These are phyloP conservation scores for Diaporthe sp. DNA, from an alignment of 2,329 filamentous ascomycete species.

Conservation along the genomic window DNA sequence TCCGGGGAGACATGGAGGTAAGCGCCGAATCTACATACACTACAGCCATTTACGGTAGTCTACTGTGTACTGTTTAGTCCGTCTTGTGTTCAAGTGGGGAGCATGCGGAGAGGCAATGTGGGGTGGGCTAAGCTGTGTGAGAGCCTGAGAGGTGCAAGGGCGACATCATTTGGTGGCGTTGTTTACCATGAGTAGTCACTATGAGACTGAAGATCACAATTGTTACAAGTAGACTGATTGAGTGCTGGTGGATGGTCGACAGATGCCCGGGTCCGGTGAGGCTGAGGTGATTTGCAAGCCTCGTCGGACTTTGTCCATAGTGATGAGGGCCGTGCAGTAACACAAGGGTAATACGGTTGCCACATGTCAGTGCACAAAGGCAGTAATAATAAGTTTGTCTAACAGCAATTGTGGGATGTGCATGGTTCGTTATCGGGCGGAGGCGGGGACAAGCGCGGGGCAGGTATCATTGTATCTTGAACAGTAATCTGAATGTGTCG, in stretches of 20 bases:
- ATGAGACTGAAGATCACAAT: neutral
- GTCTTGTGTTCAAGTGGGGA: neutral
- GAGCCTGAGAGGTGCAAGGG: neutral
- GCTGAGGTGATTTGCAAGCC: neutral
- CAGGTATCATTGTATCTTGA: neutral
- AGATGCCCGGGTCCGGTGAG: slow-evolving; percentile 22
- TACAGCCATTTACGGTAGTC: neutral
- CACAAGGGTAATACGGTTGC: too few species aligned
- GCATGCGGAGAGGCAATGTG: neutral
- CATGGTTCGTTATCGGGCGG: slow-evolving; percentile 4
- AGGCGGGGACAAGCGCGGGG: slow-evolving; percentile 6
- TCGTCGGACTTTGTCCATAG: neutral
- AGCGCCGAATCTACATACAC: neutral
- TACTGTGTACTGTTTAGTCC: too few species aligned
- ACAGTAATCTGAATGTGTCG: slow-evolving; percentile 6
- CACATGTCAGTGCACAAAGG: neutral
- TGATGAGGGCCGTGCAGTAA: too few species aligned
- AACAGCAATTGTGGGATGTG: neutral
- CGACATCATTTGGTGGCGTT: neutral
- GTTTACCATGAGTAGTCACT: neutral
- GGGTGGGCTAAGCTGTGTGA: neutral
- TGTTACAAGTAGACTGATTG: neutral
- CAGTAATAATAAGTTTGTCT: slow-evolving; percentile 2
- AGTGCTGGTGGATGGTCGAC: slow-evolving; percentile 29
- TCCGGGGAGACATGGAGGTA: neutral